Evolutionary conservation across 306 rosid species (phyloP).

Genomic region (Rosa persica): DNA sequence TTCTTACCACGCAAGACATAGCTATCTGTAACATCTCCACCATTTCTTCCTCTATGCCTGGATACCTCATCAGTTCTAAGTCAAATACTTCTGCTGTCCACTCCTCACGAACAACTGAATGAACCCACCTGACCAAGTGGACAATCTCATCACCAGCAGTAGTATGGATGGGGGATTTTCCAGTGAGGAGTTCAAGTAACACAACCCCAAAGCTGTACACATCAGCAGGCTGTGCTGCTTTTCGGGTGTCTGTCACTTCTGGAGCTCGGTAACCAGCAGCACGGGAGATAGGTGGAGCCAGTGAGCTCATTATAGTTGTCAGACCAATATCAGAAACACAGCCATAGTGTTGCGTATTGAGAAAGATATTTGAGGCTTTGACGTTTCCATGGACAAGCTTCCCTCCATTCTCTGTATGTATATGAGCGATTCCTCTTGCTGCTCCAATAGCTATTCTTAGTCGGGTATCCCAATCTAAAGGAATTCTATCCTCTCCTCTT

Average conservation of each 20-base stretch:
- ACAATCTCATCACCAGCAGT: constrained; percentile 83
- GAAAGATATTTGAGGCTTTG: constrained; percentile 75
- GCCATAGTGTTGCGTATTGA: constrained; percentile 56
- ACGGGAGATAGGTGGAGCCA: constrained; percentile 67
- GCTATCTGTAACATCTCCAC: constrained; percentile 93
- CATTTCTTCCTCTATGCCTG: constrained; percentile 95
- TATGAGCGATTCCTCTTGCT: constrained; percentile 72
- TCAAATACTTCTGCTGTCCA: constrained; percentile 98
- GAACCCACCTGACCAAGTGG: constrained; percentile 96
- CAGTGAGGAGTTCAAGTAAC: constrained; percentile 80
- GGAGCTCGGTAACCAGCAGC: constrained; percentile 95
- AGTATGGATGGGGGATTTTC: constrained; percentile 83
- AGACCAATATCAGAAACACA: constrained; percentile 84
- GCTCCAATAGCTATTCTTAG: constrained; percentile 76
- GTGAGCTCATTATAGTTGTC: constrained; percentile 72
- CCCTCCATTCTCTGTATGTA: constrained; percentile 69
- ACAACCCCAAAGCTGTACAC: constrained; percentile 90
- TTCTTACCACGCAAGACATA: constrained; percentile 76
- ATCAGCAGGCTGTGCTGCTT: constrained; percentile 75
- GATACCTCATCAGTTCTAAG: constrained; percentile 75
- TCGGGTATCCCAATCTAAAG: constrained; percentile 76
- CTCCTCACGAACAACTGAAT: constrained; percentile 91
- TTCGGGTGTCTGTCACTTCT: constrained; percentile 83
- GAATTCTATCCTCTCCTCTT: constrained; percentile 69
- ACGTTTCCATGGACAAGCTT: constrained; percentile 83